phyloP scores from a whole-genome alignment of 202 grass and related monocot genomes.

The Zoysia matrella region DNA sequence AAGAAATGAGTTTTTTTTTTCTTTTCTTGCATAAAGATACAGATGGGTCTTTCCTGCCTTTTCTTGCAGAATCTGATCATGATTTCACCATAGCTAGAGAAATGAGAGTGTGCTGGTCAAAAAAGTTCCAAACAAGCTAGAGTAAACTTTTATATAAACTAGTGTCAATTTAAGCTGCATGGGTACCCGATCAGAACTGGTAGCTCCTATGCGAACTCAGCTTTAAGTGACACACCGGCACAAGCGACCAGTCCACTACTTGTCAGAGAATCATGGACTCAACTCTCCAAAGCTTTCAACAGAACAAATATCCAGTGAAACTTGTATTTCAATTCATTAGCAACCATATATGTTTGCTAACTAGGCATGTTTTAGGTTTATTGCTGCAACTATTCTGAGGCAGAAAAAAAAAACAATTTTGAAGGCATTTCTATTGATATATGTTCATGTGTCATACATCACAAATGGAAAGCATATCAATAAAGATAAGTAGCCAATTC shows the following conservation, averaged over 20 bases:
- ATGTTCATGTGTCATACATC: constrained; percentile 36
- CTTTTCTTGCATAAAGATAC: not conserved
- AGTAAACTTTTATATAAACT: constrained; percentile 44
- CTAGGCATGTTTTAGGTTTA: constrained; percentile 11
- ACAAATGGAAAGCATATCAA: constrained; percentile 38
- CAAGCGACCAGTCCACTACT: constrained; percentile 10
- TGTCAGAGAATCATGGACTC: constrained; percentile 39
- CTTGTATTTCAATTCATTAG: not conserved
- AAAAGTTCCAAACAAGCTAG: constrained; percentile 38
- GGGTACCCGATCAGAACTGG: constrained; percentile 19
- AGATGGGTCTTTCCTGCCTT: constrained; percentile 31
- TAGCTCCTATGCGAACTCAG: constrained; percentile 39
- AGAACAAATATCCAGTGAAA: constrained; percentile 13
- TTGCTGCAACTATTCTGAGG: not conserved
- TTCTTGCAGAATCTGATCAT: constrained; percentile 58
- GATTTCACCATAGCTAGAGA: constrained; percentile 38
- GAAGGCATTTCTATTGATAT: not conserved
- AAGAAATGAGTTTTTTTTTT: constrained; percentile 13
- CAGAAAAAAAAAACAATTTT: not conserved
- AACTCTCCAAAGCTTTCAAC: constrained; percentile 18
- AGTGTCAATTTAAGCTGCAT: constrained; percentile 32
- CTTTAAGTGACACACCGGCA: constrained; percentile 42
- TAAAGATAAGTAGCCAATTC: constrained; percentile 27
- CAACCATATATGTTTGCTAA: not conserved
- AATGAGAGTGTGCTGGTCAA: constrained; percentile 49